Base-by-base conservation (phyloP, 2,329 filamentous ascomycete genomes). In the Rhynchosporium graminicola region DNA sequence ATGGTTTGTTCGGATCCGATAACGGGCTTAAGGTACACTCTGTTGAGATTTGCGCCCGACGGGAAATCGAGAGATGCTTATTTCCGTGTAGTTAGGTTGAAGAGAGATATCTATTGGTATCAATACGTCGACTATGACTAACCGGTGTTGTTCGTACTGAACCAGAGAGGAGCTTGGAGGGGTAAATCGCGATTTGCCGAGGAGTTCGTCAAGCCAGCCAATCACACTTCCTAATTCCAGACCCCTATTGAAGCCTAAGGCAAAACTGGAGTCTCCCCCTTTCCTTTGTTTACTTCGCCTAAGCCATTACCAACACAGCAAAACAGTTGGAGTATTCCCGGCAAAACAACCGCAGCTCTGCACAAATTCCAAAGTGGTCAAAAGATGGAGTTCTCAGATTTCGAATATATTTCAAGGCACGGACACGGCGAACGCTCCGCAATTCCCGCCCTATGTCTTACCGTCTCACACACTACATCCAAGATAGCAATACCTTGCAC, bases 401-500 rank as follows among this genome's bases (percentile, higher is more conserved):
- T 29, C 54, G 2, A 57, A 6, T 20, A n/a, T 57, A 13, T 29
- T 9, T 45, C 28, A 26, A 40, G 26, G 43, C 42, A 13, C 40
- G 54, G 40, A 13, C 52, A 5, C 54, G 54, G 40, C 40, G 54
- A 57, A 57, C 20, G 33, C 54, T 46, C 26, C 54, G 54, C 54
- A 57, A 46, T 57, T 26, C 45, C 54, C 54, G 54, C 20, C n/a
- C n/a, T 46, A 4, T 20, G 10, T 20, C 8, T n/a, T n/a, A 12
- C 40, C 10, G 20, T 20, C n/a, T 20, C 12, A n/a, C 7, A 46
- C 28, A n/a, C 51, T 12, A 54, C 12, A 4, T 28, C 38, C 33
- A 56, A 57, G 57, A 46, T 31, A 46, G 57, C 31, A 63, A 59
- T 20, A 56, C n/a, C 36, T 15, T 47, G 61, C 47, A 59, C 61